phyloP scores from a whole-genome alignment of 2,329 filamentous ascomycete species.

The Exophiala bonariae region DNA sequence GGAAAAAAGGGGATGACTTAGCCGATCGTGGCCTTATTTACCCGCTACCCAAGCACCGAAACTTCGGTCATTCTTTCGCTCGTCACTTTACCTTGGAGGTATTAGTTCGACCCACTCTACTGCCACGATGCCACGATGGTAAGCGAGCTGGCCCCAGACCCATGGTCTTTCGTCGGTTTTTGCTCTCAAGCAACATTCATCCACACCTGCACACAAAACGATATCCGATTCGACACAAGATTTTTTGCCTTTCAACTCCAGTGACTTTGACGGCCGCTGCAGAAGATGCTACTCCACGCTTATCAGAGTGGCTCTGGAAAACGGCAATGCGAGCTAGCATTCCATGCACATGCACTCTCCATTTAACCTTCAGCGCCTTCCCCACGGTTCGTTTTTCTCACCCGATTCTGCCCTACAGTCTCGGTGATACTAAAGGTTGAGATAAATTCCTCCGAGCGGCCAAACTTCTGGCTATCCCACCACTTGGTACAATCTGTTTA shows the following conservation, averaged over 20 bases:
- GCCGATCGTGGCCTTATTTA: constrained; percentile 14
- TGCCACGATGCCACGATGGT: constrained; percentile 14
- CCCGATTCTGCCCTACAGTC: constrained; percentile 1
- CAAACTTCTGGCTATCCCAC: not conserved
- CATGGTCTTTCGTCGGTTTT: constrained; percentile 5
- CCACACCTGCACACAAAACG: constrained; percentile 10
- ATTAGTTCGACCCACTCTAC: not conserved
- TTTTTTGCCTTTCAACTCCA: not conserved
- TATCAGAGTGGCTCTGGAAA: constrained; percentile 8
- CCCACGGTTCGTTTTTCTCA: constrained; percentile 7
- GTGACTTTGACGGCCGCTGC: constrained; percentile 3
- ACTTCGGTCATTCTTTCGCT: constrained; percentile 19
- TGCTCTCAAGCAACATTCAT: constrained; percentile 11
- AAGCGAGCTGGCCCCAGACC: constrained; percentile 17
- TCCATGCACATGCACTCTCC: too few species aligned
- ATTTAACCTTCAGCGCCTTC: not conserved
- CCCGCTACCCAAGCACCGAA: constrained; percentile 10
- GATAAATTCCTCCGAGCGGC: constrained; percentile 4
- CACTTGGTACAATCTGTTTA: too few species aligned
- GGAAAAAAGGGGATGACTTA: not conserved
- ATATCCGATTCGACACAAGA: constrained; percentile 10
- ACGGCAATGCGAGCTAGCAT: constrained; percentile 1
- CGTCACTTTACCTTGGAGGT: constrained; percentile 3
- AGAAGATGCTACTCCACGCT: constrained; percentile 13
- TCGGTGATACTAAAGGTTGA: not conserved